Conservation (phyloP, 164 flowering plant species). For the Litsea cubeba region DNA sequence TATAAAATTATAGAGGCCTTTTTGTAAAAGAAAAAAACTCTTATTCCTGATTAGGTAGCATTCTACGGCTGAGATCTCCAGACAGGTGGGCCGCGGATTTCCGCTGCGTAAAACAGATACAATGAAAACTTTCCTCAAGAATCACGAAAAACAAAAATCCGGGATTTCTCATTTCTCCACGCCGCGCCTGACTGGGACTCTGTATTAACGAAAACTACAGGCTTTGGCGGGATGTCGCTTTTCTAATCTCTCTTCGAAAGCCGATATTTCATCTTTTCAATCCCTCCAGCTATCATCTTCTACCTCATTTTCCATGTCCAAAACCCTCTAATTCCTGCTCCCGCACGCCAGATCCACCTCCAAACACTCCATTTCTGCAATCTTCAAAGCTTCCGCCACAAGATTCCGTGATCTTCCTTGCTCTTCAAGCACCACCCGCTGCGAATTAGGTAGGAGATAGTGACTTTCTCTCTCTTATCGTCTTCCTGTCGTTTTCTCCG, state of each 20-base stretch:
- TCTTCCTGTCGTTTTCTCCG: conserved; percentile 3
- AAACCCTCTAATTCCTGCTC: conserved; percentile 11
- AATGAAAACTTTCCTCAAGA: too few relatives aligned
- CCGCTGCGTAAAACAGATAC: too few relatives aligned
- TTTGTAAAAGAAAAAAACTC: too few relatives aligned
- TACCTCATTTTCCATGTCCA: conserved; percentile 7
- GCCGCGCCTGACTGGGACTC: too few relatives aligned
- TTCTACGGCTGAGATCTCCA: too few relatives aligned
- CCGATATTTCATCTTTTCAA: conserved; percentile 6
- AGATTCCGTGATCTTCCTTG: conserved; percentile 15
- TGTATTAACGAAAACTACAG: conserved; percentile 16
- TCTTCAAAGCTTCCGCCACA: conserved; percentile 6
- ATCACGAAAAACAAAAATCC: too few relatives aligned
- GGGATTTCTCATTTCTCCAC: too few relatives aligned
- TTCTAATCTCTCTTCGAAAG: conserved; percentile 10
- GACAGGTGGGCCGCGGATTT: too few relatives aligned
- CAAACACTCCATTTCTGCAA: background rate
- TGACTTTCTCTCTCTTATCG: background rate
- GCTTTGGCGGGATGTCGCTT: conserved; percentile 27
- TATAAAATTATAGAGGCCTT: too few relatives aligned
- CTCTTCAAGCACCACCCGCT: conserved; percentile 17
- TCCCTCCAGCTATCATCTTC: background rate
- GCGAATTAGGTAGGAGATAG: conserved; percentile 23
- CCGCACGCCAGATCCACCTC: background rate
- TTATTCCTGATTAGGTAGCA: too few relatives aligned